Evolutionary conservation across 2,329 filamentous ascomycete species (phyloP).

Genomic region (Ceratocystis cacaofunesta): DNA sequence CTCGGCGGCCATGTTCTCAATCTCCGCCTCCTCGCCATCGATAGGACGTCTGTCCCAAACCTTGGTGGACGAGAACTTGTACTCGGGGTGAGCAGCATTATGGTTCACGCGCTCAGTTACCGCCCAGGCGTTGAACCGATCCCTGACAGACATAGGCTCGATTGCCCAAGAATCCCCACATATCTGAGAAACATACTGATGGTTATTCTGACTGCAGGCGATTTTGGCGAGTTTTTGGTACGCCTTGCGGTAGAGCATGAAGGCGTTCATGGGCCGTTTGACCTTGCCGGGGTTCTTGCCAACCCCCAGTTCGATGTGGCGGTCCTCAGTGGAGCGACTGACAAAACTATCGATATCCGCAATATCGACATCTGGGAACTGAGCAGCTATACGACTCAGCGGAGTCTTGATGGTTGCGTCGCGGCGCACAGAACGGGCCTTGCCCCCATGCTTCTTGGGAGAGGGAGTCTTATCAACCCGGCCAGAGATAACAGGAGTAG

Average conservation of each 20-base stretch:
- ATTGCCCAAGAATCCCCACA: constrained; percentile 75
- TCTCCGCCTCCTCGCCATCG: constrained; percentile 25
- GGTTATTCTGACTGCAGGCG: constrained; percentile 73
- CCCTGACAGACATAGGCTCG: constrained; percentile 55
- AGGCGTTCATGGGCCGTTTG: constrained; percentile 90
- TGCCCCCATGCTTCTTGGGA: constrained; percentile 23
- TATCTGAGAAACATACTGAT: constrained; percentile 81
- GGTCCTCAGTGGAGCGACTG: constrained; percentile 49
- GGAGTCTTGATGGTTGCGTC: constrained; percentile 41
- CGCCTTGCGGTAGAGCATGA: constrained; percentile 92
- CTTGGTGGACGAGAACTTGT: constrained; percentile 68
- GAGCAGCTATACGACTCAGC: constrained; percentile 54
- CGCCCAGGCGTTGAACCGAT: constrained; percentile 65
- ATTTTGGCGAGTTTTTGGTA: constrained; percentile 77
- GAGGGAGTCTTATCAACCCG: constrained; percentile 16
- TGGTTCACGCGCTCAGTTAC: constrained; percentile 74
- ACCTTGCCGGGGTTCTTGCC: constrained; percentile 59
- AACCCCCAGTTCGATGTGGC: constrained; percentile 52
- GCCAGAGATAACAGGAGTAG: background rate
- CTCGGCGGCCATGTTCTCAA: background rate
- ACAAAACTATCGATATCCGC: constrained; percentile 72
- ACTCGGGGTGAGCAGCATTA: constrained; percentile 68
- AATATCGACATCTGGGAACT: constrained; percentile 47
- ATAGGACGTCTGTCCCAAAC: constrained; percentile 25
- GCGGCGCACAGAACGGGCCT: constrained; percentile 23